A percentile compares a stretch with the other conserved stretches of the same genome.
Conservation (phyloP, 2,329 filamentous ascomycete species). For the Aspergillus tamarii region DNA sequence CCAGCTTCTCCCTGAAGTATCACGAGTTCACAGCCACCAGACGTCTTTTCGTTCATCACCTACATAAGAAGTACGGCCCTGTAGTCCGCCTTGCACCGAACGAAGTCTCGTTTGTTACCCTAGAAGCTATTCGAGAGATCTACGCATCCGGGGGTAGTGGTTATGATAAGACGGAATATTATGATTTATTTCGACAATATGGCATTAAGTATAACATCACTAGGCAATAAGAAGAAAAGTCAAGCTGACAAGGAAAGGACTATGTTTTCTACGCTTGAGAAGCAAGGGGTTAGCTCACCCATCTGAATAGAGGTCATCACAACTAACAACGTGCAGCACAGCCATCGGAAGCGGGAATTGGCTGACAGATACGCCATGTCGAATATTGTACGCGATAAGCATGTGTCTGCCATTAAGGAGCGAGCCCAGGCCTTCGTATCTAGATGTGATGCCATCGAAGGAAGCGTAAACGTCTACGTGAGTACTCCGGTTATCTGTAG, state of each 20-base stretch:
- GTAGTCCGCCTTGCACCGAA: conserved; percentile 35
- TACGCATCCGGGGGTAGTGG: conserved; percentile 39
- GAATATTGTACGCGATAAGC: conserved; percentile 62
- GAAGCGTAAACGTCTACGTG: conserved; percentile 65
- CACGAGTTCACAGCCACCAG: conserved; percentile 34
- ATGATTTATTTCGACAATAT: conserved; percentile 39
- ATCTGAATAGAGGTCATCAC: too few relatives aligned
- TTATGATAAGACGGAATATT: conserved; percentile 42
- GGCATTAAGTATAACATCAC: conserved; percentile 25
- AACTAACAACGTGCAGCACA: conserved; percentile 53
- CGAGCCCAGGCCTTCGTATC: conserved; percentile 60
- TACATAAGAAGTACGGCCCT: conserved; percentile 32
- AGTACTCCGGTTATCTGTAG: conserved; percentile 22
- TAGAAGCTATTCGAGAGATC: conserved; percentile 36
- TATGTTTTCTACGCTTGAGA: conserved; percentile 24
- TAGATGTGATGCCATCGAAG: conserved; percentile 52
- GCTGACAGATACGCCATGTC: conserved; percentile 71
- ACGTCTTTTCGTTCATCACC: conserved; percentile 31
- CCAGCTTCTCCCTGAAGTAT: conserved; percentile 33
- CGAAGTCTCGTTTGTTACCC: conserved; percentile 33
- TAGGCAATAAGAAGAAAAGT: background rate
- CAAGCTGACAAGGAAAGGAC: conserved; percentile 8
- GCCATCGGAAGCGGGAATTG: conserved; percentile 63
- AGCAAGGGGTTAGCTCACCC: conserved; percentile 1
- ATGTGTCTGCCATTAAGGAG: conserved; percentile 61